phyloP scores from a whole-genome alignment of 2,329 filamentous ascomycete species.

The Aspergillus fructus region DNA sequence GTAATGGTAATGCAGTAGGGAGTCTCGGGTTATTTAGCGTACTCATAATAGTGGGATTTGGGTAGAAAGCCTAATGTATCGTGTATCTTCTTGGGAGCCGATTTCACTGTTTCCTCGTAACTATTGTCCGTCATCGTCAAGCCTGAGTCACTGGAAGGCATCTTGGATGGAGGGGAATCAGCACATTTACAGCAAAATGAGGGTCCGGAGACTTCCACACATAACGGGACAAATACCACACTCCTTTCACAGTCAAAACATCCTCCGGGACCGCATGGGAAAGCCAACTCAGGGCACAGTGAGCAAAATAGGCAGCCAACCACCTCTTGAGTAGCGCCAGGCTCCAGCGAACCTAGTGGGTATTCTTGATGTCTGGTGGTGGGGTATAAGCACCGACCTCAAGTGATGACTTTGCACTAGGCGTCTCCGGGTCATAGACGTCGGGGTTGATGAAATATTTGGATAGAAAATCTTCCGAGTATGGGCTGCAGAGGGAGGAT shows the following conservation, averaged over 20 bases:
- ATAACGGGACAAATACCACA: background rate
- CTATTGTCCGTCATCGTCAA: no score
- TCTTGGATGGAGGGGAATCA: no score
- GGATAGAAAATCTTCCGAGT: background rate
- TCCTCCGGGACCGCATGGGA: no score
- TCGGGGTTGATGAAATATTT: no score
- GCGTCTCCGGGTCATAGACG: accelerated
- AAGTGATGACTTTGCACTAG: background rate
- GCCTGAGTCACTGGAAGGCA: no score
- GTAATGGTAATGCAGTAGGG: no score
- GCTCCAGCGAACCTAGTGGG: background rate
- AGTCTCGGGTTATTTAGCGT: no score
- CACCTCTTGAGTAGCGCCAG: background rate
- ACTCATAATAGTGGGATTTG: no score
- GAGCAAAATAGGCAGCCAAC: background rate
- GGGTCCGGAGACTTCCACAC: background rate
- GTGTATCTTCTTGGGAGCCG: no score
- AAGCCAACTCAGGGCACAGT: background rate
- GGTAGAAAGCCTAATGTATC: no score
- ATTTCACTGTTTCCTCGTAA: no score
- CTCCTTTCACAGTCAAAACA: background rate
- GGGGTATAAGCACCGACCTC: background rate
- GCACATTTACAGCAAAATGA: no score
- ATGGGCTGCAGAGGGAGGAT: background rate
- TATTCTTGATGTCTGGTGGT: background rate